A percentile compares a stretch with the other conserved stretches of the same genome.
Evolutionary conservation across 331 rosid genomes (phyloP).

Genomic region (Spiraea crenata): DNA sequence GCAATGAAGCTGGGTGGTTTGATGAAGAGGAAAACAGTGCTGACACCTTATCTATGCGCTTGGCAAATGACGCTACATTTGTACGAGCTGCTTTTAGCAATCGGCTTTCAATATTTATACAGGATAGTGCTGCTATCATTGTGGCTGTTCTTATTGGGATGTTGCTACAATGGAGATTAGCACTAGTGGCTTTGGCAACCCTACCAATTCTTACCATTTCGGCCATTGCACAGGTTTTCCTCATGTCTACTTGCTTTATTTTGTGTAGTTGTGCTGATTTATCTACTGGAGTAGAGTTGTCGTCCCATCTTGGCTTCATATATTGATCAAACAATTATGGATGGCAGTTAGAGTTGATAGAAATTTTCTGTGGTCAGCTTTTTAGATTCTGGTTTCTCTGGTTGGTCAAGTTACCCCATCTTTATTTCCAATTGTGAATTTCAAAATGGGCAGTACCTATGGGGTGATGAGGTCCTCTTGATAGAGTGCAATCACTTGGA

Average conservation of each 20-base stretch:
- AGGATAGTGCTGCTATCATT: conserved; percentile 94
- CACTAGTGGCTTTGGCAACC: conserved; percentile 96
- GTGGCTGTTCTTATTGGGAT: conserved; percentile 94
- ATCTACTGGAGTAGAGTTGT: neutral
- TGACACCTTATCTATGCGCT: conserved; percentile 95
- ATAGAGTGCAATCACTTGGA: neutral
- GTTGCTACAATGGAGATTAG: conserved; percentile 88
- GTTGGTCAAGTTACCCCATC: neutral
- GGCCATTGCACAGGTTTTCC: conserved; percentile 94
- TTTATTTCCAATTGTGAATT: neutral
- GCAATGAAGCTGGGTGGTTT: conserved; percentile 97
- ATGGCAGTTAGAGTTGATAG: neutral
- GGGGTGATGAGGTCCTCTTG: neutral
- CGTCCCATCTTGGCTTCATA: neutral
- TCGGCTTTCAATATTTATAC: conserved; percentile 95
- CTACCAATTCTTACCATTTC: conserved; percentile 87
- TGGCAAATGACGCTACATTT: conserved; percentile 99
- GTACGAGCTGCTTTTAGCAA: conserved; percentile 99
- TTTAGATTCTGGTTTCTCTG: neutral
- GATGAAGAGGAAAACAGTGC: conserved; percentile 98
- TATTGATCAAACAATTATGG: neutral
- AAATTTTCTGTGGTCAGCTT: neutral
- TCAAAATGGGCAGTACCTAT: neutral
- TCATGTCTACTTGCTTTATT: conserved; percentile 25
- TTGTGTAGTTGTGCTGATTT: neutral